Percentiles rank a stretch among this genome's conserved stretches.
Conservation (phyloP, 306 rosid genomes). For the Dicorynia guianensis region DNA sequence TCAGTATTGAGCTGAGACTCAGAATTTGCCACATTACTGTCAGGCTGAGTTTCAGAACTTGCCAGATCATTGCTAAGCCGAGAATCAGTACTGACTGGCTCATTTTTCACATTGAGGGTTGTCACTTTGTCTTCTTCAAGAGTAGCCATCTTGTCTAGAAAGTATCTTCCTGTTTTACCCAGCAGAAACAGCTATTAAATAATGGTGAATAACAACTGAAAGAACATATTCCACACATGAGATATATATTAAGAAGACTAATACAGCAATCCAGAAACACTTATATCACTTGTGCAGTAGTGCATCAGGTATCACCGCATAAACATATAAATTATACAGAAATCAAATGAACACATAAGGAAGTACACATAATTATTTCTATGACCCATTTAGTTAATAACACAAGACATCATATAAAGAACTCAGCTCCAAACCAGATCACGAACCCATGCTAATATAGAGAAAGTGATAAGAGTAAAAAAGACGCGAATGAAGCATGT, state of each 20-base stretch:
- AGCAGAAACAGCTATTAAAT: conserved; percentile 25
- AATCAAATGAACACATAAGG: background rate
- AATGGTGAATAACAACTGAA: background rate
- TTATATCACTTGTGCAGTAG: conserved; percentile 3
- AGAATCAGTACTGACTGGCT: conserved; percentile 30
- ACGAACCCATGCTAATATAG: background rate
- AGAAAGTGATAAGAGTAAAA: background rate
- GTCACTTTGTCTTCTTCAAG: conserved; percentile 58
- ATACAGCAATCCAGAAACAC: conserved; percentile 5
- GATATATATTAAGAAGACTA: background rate
- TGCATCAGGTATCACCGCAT: conserved; percentile 1
- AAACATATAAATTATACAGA: background rate
- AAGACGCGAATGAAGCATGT: background rate
- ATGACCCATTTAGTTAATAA: background rate
- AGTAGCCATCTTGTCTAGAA: conserved; percentile 51
- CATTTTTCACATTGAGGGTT: conserved; percentile 35
- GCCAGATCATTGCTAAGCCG: conserved; percentile 37
- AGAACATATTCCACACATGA: background rate
- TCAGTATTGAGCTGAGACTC: conserved; percentile 35
- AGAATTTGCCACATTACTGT: conserved; percentile 23
- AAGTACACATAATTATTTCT: background rate
- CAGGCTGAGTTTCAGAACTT: conserved; percentile 31
- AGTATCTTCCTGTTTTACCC: conserved; percentile 46
- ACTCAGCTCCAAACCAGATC: conserved; percentile 3
- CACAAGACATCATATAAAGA: conserved; percentile 17